Base-by-base conservation (phyloP, 495 filamentous ascomycete species). In the Pseudomonodictys pantanalensis region DNA sequence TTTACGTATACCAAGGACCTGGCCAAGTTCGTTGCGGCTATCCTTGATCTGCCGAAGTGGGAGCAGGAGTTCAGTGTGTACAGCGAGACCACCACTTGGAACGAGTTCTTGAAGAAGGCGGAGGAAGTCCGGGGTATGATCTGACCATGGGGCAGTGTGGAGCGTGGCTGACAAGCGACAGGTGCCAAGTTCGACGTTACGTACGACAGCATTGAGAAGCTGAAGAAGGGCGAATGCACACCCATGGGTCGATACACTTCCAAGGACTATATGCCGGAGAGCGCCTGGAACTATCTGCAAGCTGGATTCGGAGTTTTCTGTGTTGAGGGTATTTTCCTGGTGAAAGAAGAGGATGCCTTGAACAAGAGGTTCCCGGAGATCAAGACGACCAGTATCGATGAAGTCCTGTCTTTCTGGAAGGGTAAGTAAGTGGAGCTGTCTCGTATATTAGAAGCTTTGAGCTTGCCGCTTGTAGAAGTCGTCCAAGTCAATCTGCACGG, bases 1-100 rank as follows among this genome's bases (percentile, higher is more conserved):
- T 80, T 82, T 68, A 83, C 80, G 9, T 77, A 83, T 55, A 78
- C 77, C 5, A 71, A 70, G 11, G 81, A 85, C 60, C 69, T 82
- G 58, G 81, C 73, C 11, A 72, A 68, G 29, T 81, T 81, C 51
- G 67, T 82, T 22, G 74, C 72, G n/a, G 73, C 75, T 12, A 58
- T 64, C 23, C 60, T 85, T 17, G 74, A 77, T 9, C 61, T 78
- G 2, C 64, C 73, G 15, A 72, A 41, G 38, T 41, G 38, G 38
- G 38, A 41, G 12, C 5, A 15, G 12, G 3, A 4, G 38, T 41
- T 5, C 12, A n/a, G 38, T 15, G 3, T 3, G 3, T 5, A 15
- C 4, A 41, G 38, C 12, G 38, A 41, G 38, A 41, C 3, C 3
- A 41, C 38, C 15, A 41, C 38, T 3, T 41, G 38, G 38, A 41